Base-by-base conservation (phyloP, 2,329 filamentous ascomycete species). In the Nothopassalora personata region DNA sequence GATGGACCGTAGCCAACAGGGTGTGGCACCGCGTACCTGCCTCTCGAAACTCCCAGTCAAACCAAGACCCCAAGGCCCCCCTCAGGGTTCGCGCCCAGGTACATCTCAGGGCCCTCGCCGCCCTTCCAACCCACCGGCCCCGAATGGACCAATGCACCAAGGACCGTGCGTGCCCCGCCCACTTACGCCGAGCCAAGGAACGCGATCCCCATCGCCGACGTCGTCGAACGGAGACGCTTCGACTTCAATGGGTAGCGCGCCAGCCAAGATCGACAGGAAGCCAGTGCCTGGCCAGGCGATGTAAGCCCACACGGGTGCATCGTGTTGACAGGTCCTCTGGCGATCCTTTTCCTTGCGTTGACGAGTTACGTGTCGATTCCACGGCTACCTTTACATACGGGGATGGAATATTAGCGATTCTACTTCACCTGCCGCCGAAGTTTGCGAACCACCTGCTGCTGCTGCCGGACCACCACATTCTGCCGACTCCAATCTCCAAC, bases 11-110 rank as follows among this genome's bases (percentile, higher is more conserved):
- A 92, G 91, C 61, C 83, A 89, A 68, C 92, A 97, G 79, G 94
- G 94, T 79, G 94, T 97, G 54, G 90, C 89, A 58, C 94, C 94
- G 13, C 86, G 94, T 67, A 96, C 92, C 39, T 99, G 94, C 77
- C 82, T 99, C 53, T 97, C 94, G 13, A 89, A 91, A 59, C 87
- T 91, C 53, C 91, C 93, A 18, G 89, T 97, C 63, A 97, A 95
- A 80, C 90, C 92, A 50, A 88, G 91, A 49, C 80, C 80, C 54
- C 78, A 79, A 61, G 82, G 83, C 39, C 83, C 85, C 54, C 64
- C 60, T 51, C 60, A 73, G 36, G 55, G 60, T 43, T 55, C 55
- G 54, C 59, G 62, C 31, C 61, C 65, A 18, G 58, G 60, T 23
- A 59, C 65, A 33, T 61, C 66, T 61, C 71, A 49, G 28, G 68